These are phyloP conservation scores for Salix purpurea DNA, from an alignment of 345 rosid species.

Conservation along the genomic window DNA sequence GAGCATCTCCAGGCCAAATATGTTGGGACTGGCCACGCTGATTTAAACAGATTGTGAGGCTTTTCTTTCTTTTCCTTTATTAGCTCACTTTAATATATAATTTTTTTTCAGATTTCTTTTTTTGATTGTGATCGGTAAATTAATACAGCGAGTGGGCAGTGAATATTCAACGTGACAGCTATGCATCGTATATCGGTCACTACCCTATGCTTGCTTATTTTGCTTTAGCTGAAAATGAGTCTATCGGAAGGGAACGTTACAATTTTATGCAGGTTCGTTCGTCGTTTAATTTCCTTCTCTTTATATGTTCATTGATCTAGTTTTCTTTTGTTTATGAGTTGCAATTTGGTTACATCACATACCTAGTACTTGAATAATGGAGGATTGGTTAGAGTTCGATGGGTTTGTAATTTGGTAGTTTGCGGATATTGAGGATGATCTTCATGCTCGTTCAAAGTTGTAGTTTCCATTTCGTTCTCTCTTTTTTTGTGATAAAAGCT, in stretches of 20 bases:
- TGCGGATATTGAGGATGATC: too few relatives aligned
- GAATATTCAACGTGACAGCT: constrained; percentile 89
- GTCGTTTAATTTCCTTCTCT: too few relatives aligned
- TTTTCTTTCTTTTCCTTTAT: neutral
- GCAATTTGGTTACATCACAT: neutral
- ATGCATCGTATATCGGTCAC: constrained; percentile 84
- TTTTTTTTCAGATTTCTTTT: neutral
- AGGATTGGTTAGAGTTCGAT: neutral
- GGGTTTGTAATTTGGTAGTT: too few relatives aligned
- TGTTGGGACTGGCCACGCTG: constrained; percentile 94
- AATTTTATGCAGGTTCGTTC: constrained; percentile 77
- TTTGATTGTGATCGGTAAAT: neutral
- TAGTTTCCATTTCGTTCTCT: too few relatives aligned
- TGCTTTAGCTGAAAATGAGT: constrained; percentile 88
- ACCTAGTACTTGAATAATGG: neutral
- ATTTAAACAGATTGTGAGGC: constrained; percentile 83
- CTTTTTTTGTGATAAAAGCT: neutral
- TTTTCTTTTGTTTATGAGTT: neutral
- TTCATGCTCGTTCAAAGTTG: too few relatives aligned
- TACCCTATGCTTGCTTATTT: constrained; percentile 76
- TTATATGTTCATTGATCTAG: too few relatives aligned
- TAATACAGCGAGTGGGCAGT: constrained; percentile 82
- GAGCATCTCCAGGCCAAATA: constrained; percentile 98
- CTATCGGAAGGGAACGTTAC: constrained; percentile 88
- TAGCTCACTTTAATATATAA: neutral